Evolutionary conservation across 352 stramenopile genomes (phyloP).

Genomic region (Thraustochytrium sp.): DNA sequence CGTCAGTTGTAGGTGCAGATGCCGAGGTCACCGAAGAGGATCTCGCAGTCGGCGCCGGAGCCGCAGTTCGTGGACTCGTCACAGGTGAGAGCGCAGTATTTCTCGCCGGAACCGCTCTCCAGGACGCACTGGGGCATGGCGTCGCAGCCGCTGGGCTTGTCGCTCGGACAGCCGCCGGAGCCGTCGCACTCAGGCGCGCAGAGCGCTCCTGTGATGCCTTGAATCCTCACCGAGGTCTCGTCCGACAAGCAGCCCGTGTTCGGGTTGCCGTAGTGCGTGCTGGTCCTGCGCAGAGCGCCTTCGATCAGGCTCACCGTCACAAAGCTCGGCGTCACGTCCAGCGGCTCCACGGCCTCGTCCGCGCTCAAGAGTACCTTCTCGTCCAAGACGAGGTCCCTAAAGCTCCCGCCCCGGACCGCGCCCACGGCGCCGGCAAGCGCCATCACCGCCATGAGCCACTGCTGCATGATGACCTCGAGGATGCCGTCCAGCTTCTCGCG

Average conservation of each 20-base stretch:
- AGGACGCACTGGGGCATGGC: conserved; percentile 51
- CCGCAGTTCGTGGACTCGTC: conserved; percentile 46
- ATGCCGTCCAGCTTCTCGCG: no score
- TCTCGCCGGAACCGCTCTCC: conserved; percentile 46
- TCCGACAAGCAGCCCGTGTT: conserved; percentile 44
- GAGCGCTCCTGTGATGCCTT: conserved; percentile 50
- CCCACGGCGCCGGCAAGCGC: no score
- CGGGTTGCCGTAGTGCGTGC: conserved; percentile 53
- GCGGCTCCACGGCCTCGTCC: no score
- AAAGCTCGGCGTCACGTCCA: no score
- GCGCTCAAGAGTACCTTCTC: no score
- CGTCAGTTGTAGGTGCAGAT: conserved; percentile 49
- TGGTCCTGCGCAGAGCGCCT: background rate
- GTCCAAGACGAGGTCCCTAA: no score
- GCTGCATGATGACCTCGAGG: no score
- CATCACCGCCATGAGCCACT: no score
- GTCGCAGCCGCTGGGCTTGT: conserved; percentile 50
- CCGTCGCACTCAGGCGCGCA: conserved; percentile 51
- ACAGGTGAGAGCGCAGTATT: conserved; percentile 54
- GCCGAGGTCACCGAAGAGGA: conserved; percentile 48
- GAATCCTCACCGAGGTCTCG: conserved; percentile 50
- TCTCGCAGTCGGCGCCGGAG: conserved; percentile 44
- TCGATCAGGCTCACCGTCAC: background rate
- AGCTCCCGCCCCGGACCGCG: no score
- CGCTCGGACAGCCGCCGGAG: conserved; percentile 47